These are phyloP conservation scores for Aspergillus sp. DNA, from an alignment of 2,329 filamentous ascomycete genomes.

Conservation along the genomic window DNA sequence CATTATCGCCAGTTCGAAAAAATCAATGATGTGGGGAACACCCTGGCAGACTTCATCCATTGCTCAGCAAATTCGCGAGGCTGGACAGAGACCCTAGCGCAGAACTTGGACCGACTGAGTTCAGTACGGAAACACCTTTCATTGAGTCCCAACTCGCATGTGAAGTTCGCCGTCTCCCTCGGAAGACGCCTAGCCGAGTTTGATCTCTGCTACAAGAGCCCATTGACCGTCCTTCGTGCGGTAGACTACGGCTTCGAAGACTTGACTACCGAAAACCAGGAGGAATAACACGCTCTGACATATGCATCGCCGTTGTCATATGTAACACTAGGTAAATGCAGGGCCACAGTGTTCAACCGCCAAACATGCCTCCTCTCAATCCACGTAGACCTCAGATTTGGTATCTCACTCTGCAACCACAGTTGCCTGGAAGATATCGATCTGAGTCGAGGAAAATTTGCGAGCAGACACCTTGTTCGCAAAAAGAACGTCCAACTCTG, in stretches of 20 bases:
- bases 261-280: not conserved
- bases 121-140: not conserved
- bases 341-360: not conserved
- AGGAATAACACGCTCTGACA: not conserved
- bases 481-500: slow-evolving; percentile 36
- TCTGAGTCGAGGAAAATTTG: slow-evolving; percentile 18
- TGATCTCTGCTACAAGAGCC: not conserved
- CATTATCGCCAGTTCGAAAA: not conserved
- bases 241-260: not conserved
- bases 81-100: not conserved
- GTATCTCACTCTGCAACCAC: not conserved
- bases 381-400: not conserved
- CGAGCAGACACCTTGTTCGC: slow-evolving; percentile 26
- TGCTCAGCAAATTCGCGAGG: not conserved
- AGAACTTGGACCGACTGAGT: not conserved
- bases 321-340: not conserved
- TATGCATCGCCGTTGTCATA: not conserved
- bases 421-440: slow-evolving; percentile 5
- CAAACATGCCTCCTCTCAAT: not conserved
- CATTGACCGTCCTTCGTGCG: not conserved
- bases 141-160: not conserved
- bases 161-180: not conserved
- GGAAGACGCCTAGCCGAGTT: not conserved
- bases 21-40: not conserved
- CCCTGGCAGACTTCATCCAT: not conserved